These are phyloP conservation scores for Echria macrotheca DNA, from an alignment of 495 filamentous ascomycete species.

Conservation along the genomic window DNA sequence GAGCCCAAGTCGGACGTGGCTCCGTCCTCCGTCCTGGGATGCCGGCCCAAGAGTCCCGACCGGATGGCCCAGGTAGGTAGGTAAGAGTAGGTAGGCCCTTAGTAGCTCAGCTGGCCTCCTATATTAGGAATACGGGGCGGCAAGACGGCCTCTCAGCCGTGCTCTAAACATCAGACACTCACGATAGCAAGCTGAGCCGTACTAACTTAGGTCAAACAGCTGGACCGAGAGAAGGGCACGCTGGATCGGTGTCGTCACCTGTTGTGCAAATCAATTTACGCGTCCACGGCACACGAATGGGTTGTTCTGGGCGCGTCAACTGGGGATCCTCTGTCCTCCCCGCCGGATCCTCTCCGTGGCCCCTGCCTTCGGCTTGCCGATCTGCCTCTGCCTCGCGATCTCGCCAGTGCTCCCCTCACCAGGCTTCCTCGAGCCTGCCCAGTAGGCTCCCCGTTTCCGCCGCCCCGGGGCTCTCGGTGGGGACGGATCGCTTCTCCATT, in stretches of 20 bases:
- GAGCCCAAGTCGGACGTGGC: no score
- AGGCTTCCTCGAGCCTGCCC: background rate
- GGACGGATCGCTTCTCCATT: conserved; percentile 36
- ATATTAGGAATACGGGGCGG: conserved; percentile 9
- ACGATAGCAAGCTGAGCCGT: background rate
- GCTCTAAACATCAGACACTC: conserved; percentile 8
- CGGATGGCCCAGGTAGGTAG: no score
- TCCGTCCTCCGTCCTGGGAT: no score
- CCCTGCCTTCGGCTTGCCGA: conserved; percentile 8
- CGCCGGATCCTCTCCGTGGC: background rate
- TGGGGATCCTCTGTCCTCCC: background rate
- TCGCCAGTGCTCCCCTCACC: background rate
- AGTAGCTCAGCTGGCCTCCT: conserved; percentile 7
- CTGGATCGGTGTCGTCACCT: background rate
- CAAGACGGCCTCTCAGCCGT: background rate
- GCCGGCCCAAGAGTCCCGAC: no score
- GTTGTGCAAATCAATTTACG: conserved; percentile 4
- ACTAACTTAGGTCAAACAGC: background rate
- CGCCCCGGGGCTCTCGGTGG: conserved; percentile 11
- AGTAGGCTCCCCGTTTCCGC: conserved; percentile 7
- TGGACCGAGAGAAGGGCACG: background rate
- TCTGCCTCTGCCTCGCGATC: background rate
- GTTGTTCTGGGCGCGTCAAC: background rate
- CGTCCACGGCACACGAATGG: background rate
- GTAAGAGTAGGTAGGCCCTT: no score